A percentile compares a stretch with the other conserved stretches of the same genome.
These are phyloP conservation scores for sorghum (Sorghum bicolor) DNA, from an alignment of 176 grass and related monocot genomes.

Conservation along the genomic window Sorghum_bicolor_NCBIv3 NC_012877.2:4415501-4416000, in stretches of 20 bases:
- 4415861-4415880: neutral
- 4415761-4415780: neutral
- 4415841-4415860: neutral
- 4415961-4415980: neutral
- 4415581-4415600: neutral
- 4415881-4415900: neutral
- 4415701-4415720: neutral
- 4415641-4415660: neutral
- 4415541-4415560: slow-evolving; percentile 34
- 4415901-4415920: neutral
- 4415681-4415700: neutral
- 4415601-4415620: neutral
- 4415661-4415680: neutral
- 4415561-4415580: neutral
- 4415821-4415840: neutral
- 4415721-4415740: neutral
- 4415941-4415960: neutral
- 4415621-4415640: neutral
- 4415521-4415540: neutral
- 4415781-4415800: neutral
- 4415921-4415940: neutral
- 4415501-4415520: neutral
- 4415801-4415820: neutral
- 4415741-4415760: neutral
- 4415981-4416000: neutral